A percentile compares a stretch with the other conserved stretches of the same genome.
Conservation (phyloP, 257 asterid genomes). For the Solanum clarkiae region DNA sequence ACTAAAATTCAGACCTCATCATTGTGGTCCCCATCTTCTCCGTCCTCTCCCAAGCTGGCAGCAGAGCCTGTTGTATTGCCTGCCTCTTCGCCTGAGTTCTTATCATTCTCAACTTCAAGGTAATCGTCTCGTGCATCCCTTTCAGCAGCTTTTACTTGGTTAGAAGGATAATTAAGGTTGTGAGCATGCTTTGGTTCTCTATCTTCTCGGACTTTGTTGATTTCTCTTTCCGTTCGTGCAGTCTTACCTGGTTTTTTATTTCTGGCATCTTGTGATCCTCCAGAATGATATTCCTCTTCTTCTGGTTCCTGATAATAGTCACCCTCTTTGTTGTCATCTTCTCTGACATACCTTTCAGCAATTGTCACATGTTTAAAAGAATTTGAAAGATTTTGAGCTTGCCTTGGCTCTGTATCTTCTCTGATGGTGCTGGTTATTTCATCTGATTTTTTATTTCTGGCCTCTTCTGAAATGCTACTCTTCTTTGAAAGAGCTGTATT, state of each 20-base stretch:
- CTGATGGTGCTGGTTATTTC: conserved; percentile 2
- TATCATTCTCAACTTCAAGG: conserved; percentile 5
- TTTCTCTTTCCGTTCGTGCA: background rate
- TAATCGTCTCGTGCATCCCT: conserved; percentile 2
- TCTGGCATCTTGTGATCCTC: background rate
- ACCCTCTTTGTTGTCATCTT: background rate
- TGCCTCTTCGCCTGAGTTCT: conserved; percentile 12
- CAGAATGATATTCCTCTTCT: background rate
- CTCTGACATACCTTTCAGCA: conserved; percentile 2
- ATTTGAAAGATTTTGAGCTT: background rate
- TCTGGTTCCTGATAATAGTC: conserved; percentile 8
- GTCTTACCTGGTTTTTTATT: background rate
- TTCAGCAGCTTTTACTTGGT: conserved; percentile 1
- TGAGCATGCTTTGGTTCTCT: background rate
- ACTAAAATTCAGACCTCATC: conserved; percentile 21
- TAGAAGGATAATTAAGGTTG: background rate
- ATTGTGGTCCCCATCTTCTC: background rate
- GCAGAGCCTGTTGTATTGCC: background rate
- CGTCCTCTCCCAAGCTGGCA: conserved; percentile 4
- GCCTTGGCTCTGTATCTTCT: background rate
- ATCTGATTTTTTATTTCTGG: background rate
- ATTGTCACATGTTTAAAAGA: background rate
- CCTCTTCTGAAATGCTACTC: background rate
- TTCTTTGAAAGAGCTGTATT: background rate
- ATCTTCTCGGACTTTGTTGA: background rate